phyloP scores from a whole-genome alignment of 2,329 filamentous ascomycete genomes.

The Paecilomyces dactylethromorphus region DNA sequence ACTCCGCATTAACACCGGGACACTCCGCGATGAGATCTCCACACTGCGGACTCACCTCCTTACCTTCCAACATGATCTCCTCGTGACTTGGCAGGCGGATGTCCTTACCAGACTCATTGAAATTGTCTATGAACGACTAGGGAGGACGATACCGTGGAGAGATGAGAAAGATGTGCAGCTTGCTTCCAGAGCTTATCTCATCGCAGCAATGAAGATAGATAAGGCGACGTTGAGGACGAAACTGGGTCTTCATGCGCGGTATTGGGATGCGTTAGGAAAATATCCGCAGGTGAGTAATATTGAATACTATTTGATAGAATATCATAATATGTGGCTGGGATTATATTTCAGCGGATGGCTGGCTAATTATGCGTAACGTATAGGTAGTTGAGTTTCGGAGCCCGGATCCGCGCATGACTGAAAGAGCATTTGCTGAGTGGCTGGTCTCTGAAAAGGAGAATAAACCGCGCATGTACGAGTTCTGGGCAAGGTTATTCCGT shows the following conservation, averaged over 20 bases:
- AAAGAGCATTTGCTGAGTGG: slow-evolving; percentile 24
- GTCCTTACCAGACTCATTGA: slow-evolving; percentile 29
- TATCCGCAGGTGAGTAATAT: slow-evolving; percentile 20
- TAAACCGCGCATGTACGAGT: slow-evolving; percentile 17
- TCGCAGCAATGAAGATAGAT: slow-evolving; percentile 18
- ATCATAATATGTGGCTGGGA: background rate
- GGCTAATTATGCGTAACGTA: background rate
- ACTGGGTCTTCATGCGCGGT: slow-evolving; percentile 18
- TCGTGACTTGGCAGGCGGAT: slow-evolving; percentile 29
- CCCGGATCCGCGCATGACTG: slow-evolving; percentile 19
- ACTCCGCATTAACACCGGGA: slow-evolving; percentile 11
- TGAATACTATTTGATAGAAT: background rate
- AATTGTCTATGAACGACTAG: slow-evolving; percentile 17
- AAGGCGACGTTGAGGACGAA: slow-evolving; percentile 13
- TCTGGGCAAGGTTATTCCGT: slow-evolving; percentile 27
- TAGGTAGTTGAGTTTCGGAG: slow-evolving; percentile 26
- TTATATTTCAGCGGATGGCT: background rate
- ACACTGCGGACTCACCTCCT: slow-evolving; percentile 19
- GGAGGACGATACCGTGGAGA: slow-evolving; percentile 16
- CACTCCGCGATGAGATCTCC: slow-evolving; percentile 17
- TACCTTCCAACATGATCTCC: slow-evolving; percentile 17
- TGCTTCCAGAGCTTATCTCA: slow-evolving; percentile 17
- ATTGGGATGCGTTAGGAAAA: slow-evolving; percentile 19
- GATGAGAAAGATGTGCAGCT: slow-evolving; percentile 11
- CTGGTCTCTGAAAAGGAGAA: slow-evolving; percentile 18